Evolutionary conservation across 1,284 basidiomycete species (phyloP).

Genomic region (Ustilago cynodontis): DNA sequence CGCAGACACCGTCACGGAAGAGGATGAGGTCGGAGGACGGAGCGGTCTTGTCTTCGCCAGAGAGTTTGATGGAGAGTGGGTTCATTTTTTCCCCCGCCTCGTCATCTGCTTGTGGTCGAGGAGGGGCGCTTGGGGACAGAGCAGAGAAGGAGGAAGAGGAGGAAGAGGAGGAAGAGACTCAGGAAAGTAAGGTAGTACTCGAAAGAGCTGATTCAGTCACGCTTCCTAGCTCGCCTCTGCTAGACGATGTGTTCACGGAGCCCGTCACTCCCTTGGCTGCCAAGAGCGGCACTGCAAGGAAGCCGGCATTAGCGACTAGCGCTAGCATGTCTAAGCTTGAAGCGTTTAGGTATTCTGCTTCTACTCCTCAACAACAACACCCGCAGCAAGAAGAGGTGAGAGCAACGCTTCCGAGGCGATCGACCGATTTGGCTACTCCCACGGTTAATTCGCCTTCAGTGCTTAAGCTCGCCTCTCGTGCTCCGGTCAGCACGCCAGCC

Average conservation of each 20-base stretch:
- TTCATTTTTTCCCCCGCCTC: conserved; percentile 52
- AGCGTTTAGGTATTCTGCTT: conserved; percentile 29
- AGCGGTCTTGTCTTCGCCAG: conserved; percentile 27
- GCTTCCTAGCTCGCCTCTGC: conserved; percentile 27
- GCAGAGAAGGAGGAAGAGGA: background rate
- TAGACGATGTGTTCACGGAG: conserved; percentile 12
- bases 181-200: background rate
- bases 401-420: conserved; percentile 11
- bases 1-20: conserved; percentile 36
- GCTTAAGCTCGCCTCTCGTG: conserved; percentile 16
- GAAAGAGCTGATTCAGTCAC: background rate
- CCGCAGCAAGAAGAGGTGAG: background rate
- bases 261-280: conserved; percentile 28
- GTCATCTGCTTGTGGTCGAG: conserved; percentile 27
- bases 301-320: conserved; percentile 22
- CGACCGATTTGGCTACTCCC: conserved; percentile 1
- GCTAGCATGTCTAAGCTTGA: conserved; percentile 48
- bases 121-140: background rate
- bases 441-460: conserved; percentile 16
- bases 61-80: conserved; percentile 29
- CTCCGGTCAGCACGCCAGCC: conserved; percentile 1
- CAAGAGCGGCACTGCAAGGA: conserved; percentile 5
- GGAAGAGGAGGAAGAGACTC: conserved; percentile 2
- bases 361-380: conserved; percentile 18
- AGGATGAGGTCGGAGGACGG: conserved; percentile 20